Evolutionary conservation across 1,284 basidiomycete genomes (phyloP), one percentile per base, ranked within the genome.

Genomic region (Pterulicium gracile): DNA sequence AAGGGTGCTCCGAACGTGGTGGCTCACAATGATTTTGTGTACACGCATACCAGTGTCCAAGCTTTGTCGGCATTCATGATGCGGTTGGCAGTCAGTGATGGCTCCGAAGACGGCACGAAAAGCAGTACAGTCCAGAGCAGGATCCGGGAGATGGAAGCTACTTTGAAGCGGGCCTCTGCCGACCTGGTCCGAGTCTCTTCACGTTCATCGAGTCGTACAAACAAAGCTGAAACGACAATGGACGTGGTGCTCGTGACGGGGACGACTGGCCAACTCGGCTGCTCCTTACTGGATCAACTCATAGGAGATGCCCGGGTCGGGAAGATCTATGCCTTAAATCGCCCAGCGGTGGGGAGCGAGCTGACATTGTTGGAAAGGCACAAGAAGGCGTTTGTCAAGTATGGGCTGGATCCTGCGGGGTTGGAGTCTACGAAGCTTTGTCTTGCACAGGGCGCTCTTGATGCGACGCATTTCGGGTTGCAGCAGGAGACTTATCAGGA

Each of bases 391-490:
- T 63, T 70, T 47, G 24, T 41, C 3, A 51, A 54, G 10, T 57
- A 61, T 34, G 64, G 61, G 1, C 45, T 67, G 7, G 59, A 67
- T 35, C 42, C 35, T 3, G 44, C 27, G 0, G 47, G 67, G 2
- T 44, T 65, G 3, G 43, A 54, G 4, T 55, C 55, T 14, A 42
- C 51, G 1, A 66, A 64, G 44, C 54, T 72, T 10, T 51, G 52
- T 3, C 55, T 67, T 27, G 34, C 70, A 22, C 62, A 65, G 42
- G 62, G 59, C 2, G 63, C 66, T 32, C 42, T 60, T 2, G 46
- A 54, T 10, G 52, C 55, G 18, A 50, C 53, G 10, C 50, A 52
- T 10, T 54, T 69, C 5, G 65, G 68, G 1, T 40, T 69, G 1
- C 15, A 47, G 1, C 15, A 47, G 1, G 45, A 46, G 0, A 46